A percentile compares a stretch with the other conserved stretches of the same genome.
Conservation (phyloP, 2,329 filamentous ascomycete genomes). For the Metarhizium album region DNA sequence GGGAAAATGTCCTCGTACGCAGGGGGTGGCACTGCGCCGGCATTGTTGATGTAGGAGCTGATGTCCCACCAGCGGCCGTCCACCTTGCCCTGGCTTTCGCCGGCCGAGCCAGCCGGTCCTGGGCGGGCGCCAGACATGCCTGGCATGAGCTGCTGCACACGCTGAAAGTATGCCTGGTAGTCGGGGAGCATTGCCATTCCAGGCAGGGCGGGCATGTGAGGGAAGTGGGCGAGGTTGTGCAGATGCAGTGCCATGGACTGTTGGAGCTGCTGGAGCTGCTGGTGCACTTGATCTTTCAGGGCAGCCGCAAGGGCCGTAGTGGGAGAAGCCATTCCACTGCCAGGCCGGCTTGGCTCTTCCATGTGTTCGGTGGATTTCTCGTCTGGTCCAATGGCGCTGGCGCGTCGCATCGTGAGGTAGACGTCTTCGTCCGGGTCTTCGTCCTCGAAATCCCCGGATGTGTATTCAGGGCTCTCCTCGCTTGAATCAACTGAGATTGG, state of each 20-base stretch:
- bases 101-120: slow-evolving; percentile 38
- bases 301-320: slow-evolving; percentile 54
- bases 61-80: slow-evolving; percentile 59
- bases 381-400: slow-evolving; percentile 17
- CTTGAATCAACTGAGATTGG: slow-evolving; percentile 30
- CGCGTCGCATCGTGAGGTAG: slow-evolving; percentile 25
- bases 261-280: slow-evolving; percentile 68
- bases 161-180: slow-evolving; percentile 58
- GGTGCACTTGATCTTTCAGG: slow-evolving; percentile 61
- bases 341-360: slow-evolving; percentile 25
- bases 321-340: slow-evolving; percentile 37
- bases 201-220: slow-evolving; percentile 43
- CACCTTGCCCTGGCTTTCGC: slow-evolving; percentile 28
- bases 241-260: slow-evolving; percentile 57
- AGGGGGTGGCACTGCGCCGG: slow-evolving; percentile 46
- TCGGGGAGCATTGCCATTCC: slow-evolving; percentile 55
- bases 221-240: slow-evolving; percentile 43
- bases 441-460: slow-evolving; percentile 32
- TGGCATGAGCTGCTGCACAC: slow-evolving; percentile 64
- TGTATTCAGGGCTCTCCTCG: slow-evolving; percentile 33
- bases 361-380: slow-evolving; percentile 23
- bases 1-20: slow-evolving; percentile 75
- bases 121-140: slow-evolving; percentile 44
- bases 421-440: slow-evolving; percentile 28
- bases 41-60: slow-evolving; percentile 40